These are phyloP conservation scores for Trapa incisa DNA, from an alignment of 345 rosid species.

Conservation along the genomic window DNA sequence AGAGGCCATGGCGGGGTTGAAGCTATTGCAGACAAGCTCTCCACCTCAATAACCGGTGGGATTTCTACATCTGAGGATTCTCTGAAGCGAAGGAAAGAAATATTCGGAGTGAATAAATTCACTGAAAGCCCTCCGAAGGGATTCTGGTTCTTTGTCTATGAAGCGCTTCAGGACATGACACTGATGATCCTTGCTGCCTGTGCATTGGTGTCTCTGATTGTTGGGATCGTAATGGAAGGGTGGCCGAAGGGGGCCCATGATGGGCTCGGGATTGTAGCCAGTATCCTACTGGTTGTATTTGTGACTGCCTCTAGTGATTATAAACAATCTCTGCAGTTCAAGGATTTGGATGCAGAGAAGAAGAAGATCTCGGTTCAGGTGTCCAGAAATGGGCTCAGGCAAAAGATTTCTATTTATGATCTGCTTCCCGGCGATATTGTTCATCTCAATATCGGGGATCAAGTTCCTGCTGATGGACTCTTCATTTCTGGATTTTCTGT, in stretches of 20 bases:
- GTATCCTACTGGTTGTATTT: slow-evolving; percentile 55
- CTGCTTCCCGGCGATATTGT: slow-evolving; percentile 69
- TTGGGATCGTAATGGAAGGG: slow-evolving; percentile 58
- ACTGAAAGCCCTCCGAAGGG: slow-evolving; percentile 61
- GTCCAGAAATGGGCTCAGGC: slow-evolving; percentile 42
- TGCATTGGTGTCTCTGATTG: slow-evolving; percentile 49
- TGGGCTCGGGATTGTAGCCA: slow-evolving; percentile 58
- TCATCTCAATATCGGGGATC: slow-evolving; percentile 60
- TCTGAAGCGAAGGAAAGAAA: slow-evolving; percentile 31
- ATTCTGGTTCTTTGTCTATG: slow-evolving; percentile 68
- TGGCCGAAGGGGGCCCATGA: slow-evolving; percentile 70
- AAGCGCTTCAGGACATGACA: slow-evolving; percentile 57
- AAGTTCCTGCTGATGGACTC: slow-evolving; percentile 74
- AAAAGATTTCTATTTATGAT: slow-evolving; percentile 50
- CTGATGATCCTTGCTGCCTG: slow-evolving; percentile 57
- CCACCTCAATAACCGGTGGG: slow-evolving; percentile 44
- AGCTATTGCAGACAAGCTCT: slow-evolving; percentile 48
- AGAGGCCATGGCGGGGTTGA: slow-evolving; percentile 61
- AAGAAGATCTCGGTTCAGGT: slow-evolving; percentile 49
- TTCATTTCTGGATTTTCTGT: slow-evolving; percentile 45
- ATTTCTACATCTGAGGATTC: slow-evolving; percentile 35
- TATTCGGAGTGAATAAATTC: slow-evolving; percentile 78
- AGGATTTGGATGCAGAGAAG: slow-evolving; percentile 56
- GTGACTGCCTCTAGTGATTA: slow-evolving; percentile 67
- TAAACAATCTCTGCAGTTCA: slow-evolving; percentile 54